Evolutionary conservation across 2,329 filamentous ascomycete species (phyloP).

Genomic region (Penicillium concentricum): DNA sequence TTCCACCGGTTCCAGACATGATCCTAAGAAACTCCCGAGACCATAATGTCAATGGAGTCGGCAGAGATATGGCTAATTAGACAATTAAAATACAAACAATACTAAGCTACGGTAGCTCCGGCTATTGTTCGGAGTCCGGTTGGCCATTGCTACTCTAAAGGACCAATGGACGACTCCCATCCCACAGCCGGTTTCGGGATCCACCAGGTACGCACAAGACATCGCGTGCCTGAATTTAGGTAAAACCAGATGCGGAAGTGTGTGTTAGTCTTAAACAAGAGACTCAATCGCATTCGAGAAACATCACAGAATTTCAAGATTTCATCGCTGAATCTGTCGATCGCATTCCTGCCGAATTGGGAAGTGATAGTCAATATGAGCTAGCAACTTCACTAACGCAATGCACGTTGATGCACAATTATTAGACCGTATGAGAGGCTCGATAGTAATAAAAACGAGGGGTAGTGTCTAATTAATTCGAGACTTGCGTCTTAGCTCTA

Average conservation of each 20-base stretch:
- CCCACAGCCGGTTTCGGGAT: neutral
- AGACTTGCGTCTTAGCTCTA: neutral
- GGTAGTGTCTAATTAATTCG: neutral
- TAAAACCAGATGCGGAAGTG: slow-evolving; percentile 4
- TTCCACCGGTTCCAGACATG: neutral
- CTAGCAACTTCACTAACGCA: slow-evolving; percentile 1
- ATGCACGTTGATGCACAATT: neutral
- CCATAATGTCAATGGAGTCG: neutral
- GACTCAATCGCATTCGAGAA: neutral
- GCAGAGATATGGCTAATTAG: neutral
- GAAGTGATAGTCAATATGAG: neutral
- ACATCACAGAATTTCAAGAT: neutral
- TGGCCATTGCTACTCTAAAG: neutral
- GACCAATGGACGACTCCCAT: neutral
- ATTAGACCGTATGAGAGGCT: neutral
- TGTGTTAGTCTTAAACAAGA: neutral
- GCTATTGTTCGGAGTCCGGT: slow-evolving; percentile 9
- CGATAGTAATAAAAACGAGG: neutral
- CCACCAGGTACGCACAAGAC: neutral
- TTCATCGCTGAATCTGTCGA: neutral
- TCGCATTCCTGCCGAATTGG: neutral
- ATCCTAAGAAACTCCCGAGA: neutral
- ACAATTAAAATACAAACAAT: slow-evolving; percentile 8
- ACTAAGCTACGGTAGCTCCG: slow-evolving; percentile 6
- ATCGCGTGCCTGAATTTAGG: slow-evolving; percentile 12